Evolutionary conservation across 2,329 filamentous ascomycete species (phyloP).

Genomic region (Sphaerulina vaccinii): DNA sequence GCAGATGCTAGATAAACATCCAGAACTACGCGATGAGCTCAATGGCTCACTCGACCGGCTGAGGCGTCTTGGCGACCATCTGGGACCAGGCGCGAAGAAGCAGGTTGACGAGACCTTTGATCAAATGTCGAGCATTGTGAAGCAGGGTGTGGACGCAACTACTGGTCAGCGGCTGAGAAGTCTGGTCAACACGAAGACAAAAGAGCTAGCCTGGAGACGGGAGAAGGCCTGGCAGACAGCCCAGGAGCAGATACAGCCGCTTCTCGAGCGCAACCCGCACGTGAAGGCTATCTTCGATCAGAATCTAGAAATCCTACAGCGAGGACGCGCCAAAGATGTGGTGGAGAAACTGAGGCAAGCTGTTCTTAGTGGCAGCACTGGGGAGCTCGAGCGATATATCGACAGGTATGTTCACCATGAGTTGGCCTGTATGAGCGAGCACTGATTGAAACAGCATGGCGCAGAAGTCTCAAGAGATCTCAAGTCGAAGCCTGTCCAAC

Average conservation of each 20-base stretch:
- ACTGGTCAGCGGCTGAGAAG: conserved; percentile 56
- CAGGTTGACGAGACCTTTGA: conserved; percentile 69
- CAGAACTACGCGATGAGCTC: conserved; percentile 68
- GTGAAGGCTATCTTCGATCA: conserved; percentile 69
- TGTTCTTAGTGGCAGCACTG: conserved; percentile 59
- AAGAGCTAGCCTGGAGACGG: conserved; percentile 68
- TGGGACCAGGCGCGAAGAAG: conserved; percentile 74
- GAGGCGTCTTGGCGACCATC: conserved; percentile 65
- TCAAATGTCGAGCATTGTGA: conserved; percentile 63
- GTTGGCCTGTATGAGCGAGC: not conserved
- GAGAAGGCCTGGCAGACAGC: conserved; percentile 70
- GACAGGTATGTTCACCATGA: conserved; percentile 40
- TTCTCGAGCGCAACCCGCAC: conserved; percentile 71
- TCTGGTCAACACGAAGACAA: conserved; percentile 64
- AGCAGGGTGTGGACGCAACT: conserved; percentile 58
- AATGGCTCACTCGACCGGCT: conserved; percentile 67
- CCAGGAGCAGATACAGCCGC: conserved; percentile 64
- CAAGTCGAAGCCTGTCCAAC: conserved; percentile 48
- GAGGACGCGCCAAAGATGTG: conserved; percentile 63
- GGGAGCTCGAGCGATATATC: conserved; percentile 62
- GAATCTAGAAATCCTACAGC: conserved; percentile 65
- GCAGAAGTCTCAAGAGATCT: conserved; percentile 58
- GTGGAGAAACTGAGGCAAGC: conserved; percentile 63
- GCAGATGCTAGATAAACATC: conserved; percentile 71
- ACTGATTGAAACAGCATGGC: conserved; percentile 39